A percentile compares a stretch with the other conserved stretches of the same genome.
Conservation (phyloP, 306 rosid species). For the Arachis stenosperma region DNA sequence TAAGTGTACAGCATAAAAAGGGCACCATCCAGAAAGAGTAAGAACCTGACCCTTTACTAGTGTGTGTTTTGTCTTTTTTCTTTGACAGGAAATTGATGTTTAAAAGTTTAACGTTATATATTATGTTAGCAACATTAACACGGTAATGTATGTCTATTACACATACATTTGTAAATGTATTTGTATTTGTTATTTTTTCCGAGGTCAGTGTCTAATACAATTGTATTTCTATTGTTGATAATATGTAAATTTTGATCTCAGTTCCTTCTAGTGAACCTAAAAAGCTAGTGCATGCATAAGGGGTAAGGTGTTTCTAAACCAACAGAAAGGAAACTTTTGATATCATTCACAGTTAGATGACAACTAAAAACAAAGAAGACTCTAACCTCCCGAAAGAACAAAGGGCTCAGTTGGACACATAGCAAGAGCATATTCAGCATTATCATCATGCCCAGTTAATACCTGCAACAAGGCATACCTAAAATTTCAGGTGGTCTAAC, state of each 20-base stretch:
- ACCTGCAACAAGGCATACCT: slow-evolving; percentile 56
- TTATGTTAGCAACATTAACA: slow-evolving; percentile 7
- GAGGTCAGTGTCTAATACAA: slow-evolving; percentile 5
- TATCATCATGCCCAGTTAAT: slow-evolving; percentile 90
- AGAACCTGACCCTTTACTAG: slow-evolving; percentile 6
- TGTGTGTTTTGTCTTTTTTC: too few relatives aligned
- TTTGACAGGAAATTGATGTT: not conserved
- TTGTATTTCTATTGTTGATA: not conserved
- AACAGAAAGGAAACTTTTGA: slow-evolving; percentile 7
- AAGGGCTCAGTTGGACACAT: slow-evolving; percentile 95
- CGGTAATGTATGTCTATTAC: not conserved
- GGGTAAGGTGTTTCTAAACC: not conserved
- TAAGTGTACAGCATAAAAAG: slow-evolving; percentile 20
- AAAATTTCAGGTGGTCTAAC: slow-evolving; percentile 27
- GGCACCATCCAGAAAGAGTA: slow-evolving; percentile 9
- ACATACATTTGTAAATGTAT: not conserved
- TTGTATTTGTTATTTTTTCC: not conserved
- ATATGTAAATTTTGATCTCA: slow-evolving; percentile 21
- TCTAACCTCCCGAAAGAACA: slow-evolving; percentile 95
- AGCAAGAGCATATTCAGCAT: slow-evolving; percentile 97
- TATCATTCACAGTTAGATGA: slow-evolving; percentile 8
- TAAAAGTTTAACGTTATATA: slow-evolving; percentile 18
- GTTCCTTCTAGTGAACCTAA: slow-evolving; percentile 6
- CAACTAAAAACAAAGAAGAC: slow-evolving; percentile 9
- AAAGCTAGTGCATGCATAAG: not conserved